phyloP scores from a whole-genome alignment of 2,329 filamentous ascomycete species.

The Talaromyces marneffei region DNA sequence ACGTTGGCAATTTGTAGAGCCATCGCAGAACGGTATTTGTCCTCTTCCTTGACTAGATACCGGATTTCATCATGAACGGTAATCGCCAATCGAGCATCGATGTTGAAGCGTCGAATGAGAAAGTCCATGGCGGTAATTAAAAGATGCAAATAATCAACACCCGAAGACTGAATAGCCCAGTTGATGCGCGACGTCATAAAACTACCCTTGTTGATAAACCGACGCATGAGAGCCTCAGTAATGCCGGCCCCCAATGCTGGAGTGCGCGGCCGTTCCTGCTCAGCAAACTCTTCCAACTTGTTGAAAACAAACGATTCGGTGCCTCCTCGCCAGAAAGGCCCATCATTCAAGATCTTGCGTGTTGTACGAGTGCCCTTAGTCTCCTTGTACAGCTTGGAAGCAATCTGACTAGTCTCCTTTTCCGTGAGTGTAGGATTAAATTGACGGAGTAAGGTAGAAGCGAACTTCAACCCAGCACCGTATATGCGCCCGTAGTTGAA shows the following conservation, averaged over 20 bases:
- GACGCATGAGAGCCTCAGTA: constrained; percentile 86
- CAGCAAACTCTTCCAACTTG: constrained; percentile 93
- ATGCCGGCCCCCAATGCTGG: constrained; percentile 92
- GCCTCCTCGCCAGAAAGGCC: constrained; percentile 87
- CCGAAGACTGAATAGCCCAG: constrained; percentile 97
- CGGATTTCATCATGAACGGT: constrained; percentile 98
- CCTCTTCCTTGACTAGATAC: constrained; percentile 77
- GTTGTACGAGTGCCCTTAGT: constrained; percentile 88
- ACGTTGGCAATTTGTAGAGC: constrained; percentile 89
- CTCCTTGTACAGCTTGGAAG: constrained; percentile 72
- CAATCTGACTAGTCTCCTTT: constrained; percentile 66
- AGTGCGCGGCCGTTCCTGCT: constrained; percentile 84
- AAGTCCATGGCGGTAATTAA: constrained; percentile 94
- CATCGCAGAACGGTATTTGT: constrained; percentile 85
- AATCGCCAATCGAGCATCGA: constrained; percentile 78
- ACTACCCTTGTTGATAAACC: constrained; percentile 78
- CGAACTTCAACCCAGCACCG: constrained; percentile 93
- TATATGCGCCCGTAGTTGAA: constrained; percentile 99
- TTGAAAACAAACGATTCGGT: constrained; percentile 99
- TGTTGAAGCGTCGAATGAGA: constrained; percentile 74
- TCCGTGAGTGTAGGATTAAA: constrained; percentile 86
- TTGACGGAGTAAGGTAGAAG: constrained; percentile 79
- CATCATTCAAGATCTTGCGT: constrained; percentile 64
- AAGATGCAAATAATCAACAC: constrained; percentile 93
- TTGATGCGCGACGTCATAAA: constrained; percentile 97